These are phyloP conservation scores for Flaveria floridana DNA, from an alignment of 140 eudicot species.

Conservation along the genomic window DNA sequence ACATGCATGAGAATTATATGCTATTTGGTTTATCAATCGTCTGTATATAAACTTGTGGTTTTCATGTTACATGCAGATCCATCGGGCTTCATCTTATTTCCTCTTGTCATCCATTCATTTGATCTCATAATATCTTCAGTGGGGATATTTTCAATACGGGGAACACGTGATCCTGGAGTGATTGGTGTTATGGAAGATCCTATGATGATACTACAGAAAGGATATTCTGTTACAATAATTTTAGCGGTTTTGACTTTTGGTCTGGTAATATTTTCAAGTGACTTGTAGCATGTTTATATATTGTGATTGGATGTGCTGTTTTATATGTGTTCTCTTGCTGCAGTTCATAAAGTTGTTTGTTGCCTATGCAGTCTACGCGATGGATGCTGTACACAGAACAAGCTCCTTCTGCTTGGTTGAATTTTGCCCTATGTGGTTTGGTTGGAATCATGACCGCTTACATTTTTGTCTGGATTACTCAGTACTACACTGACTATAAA, in stretches of 20 bases:
- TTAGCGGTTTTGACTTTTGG: slow-evolving; percentile 91
- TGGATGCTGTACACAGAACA: slow-evolving; percentile 96
- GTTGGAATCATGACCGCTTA: slow-evolving; percentile 93
- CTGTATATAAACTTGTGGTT: slow-evolving; percentile 7
- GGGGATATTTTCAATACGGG: slow-evolving; percentile 85
- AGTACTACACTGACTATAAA: slow-evolving; percentile 95
- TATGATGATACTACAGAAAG: slow-evolving; percentile 86
- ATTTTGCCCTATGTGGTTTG: slow-evolving; percentile 80
- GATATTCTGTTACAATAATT: slow-evolving; percentile 77
- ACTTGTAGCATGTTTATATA: slow-evolving; percentile 5
- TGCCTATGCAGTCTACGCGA: slow-evolving; percentile 76
- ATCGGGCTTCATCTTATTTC: slow-evolving; percentile 92
- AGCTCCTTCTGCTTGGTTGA: slow-evolving; percentile 96
- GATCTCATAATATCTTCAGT: slow-evolving; percentile 86
- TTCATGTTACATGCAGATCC: slow-evolving; percentile 63
- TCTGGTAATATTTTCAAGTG: slow-evolving; percentile 50
- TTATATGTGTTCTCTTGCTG: slow-evolving; percentile 5
- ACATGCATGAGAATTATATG: not conserved
- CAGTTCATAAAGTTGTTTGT: slow-evolving; percentile 13
- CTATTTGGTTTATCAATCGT: not conserved
- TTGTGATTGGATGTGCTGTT: not conserved
- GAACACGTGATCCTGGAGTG: slow-evolving; percentile 64
- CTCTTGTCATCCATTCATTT: slow-evolving; percentile 91
- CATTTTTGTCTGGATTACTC: slow-evolving; percentile 76
- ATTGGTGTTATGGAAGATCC: slow-evolving; percentile 74